Conservation (phyloP, 2,329 filamentous ascomycete genomes). For the Penicillium psychrosexuale region DNA sequence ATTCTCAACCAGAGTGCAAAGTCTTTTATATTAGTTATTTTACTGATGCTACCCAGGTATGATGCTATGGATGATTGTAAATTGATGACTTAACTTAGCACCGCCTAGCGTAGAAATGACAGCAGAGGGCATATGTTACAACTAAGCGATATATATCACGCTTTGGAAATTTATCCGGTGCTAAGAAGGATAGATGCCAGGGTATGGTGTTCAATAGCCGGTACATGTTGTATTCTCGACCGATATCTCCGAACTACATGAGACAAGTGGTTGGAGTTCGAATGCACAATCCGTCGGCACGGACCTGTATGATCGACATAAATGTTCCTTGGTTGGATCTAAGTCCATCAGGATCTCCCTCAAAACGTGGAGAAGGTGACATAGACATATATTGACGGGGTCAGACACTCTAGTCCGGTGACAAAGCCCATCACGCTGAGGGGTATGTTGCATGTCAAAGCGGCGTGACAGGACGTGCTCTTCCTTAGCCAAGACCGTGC, state of each 20-base stretch:
- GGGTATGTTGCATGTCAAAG: constrained; percentile 9
- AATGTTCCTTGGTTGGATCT: background rate
- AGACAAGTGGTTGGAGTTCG: background rate
- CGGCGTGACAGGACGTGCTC: background rate
- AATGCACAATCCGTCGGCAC: background rate
- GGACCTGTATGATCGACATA: background rate
- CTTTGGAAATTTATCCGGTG: background rate
- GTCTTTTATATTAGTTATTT: background rate
- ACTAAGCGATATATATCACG: background rate
- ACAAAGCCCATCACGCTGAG: background rate
- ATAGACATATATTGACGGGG: background rate
- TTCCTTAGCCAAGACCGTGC: background rate
- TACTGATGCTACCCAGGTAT: background rate
- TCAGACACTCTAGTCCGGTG: background rate
- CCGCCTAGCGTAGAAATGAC: background rate
- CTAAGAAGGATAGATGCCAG: background rate
- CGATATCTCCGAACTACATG: background rate
- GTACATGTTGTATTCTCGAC: background rate
- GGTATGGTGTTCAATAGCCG: background rate
- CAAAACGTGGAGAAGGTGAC: background rate
- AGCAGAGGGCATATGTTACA: background rate
- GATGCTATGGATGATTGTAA: background rate
- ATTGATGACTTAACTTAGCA: background rate
- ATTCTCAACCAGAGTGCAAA: background rate
- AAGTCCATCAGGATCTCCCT: background rate